Conservation (phyloP, 176 grass and related monocot species). For the Eragrostis curvula region DNA sequence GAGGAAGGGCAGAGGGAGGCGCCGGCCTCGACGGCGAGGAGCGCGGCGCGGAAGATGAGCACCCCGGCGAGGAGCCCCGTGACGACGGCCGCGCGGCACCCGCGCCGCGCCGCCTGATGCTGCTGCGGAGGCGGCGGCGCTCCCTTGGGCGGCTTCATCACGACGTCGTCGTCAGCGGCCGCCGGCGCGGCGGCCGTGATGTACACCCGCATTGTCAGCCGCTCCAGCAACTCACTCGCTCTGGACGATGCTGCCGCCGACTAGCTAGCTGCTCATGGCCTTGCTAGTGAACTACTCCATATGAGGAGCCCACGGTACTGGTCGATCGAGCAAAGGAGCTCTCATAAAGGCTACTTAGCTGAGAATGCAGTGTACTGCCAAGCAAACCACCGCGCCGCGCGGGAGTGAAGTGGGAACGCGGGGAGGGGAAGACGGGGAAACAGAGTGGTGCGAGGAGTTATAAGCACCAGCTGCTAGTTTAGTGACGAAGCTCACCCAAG, state of each 20-base stretch:
- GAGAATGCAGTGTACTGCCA: background rate
- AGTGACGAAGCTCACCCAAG: background rate
- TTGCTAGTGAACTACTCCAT: no score
- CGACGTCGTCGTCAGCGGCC: background rate
- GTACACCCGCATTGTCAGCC: conserved; percentile 58
- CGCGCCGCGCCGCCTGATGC: conserved; percentile 39
- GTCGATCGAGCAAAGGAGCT: background rate
- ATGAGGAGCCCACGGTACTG: background rate
- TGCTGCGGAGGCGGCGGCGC: background rate
- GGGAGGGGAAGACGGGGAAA: background rate
- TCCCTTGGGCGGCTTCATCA: conserved; percentile 41
- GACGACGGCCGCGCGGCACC: conserved; percentile 53
- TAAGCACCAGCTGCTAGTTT: conserved; percentile 7
- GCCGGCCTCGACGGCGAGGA: conserved; percentile 81
- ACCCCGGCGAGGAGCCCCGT: conserved; percentile 70
- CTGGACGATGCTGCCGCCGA: background rate
- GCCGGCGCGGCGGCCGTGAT: conserved; percentile 41
- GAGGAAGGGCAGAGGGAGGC: conserved; percentile 74
- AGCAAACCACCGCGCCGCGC: background rate
- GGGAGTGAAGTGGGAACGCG: conserved; percentile 23
- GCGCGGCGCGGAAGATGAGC: conserved; percentile 77
- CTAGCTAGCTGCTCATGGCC: conserved; percentile 24
- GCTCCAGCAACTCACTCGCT: background rate
- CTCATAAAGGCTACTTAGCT: background rate
- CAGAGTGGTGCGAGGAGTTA: conserved; percentile 9